Conservation (phyloP, 495 filamentous ascomycete species). For the Talaromyces thailandensis region DNA sequence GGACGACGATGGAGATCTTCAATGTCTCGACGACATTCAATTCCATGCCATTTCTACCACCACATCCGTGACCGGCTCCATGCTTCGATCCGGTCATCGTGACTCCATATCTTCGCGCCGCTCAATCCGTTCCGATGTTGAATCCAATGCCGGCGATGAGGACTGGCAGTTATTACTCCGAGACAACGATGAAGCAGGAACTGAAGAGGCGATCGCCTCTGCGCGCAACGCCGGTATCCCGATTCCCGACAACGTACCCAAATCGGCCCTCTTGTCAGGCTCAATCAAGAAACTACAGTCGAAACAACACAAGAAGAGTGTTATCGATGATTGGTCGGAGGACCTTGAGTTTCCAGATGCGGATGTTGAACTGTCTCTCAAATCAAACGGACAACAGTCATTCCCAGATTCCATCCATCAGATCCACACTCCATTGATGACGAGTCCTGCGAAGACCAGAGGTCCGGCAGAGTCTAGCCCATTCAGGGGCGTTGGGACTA, state of each 20-base stretch:
- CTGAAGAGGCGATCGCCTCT: slow-evolving; percentile 73
- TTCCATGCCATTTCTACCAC: slow-evolving; percentile 56
- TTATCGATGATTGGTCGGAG: slow-evolving; percentile 83
- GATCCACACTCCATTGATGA: slow-evolving; percentile 40
- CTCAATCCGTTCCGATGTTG: slow-evolving; percentile 72
- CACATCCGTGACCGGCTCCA: slow-evolving; percentile 40
- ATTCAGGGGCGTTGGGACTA: slow-evolving; percentile 19
- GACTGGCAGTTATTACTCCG: slow-evolving; percentile 76
- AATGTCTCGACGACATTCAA: slow-evolving; percentile 62
- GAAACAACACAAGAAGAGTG: slow-evolving; percentile 64
- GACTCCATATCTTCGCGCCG: slow-evolving; percentile 70
- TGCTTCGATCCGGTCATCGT: slow-evolving; percentile 47
- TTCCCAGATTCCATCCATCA: slow-evolving; percentile 64
- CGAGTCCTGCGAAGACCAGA: slow-evolving; percentile 27
- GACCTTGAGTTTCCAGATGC: slow-evolving; percentile 73
- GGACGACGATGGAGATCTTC: slow-evolving; percentile 78
- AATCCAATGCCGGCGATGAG: slow-evolving; percentile 66
- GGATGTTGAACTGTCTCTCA: slow-evolving; percentile 53
- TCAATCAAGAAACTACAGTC: slow-evolving; percentile 88
- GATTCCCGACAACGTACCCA: slow-evolving; percentile 80
- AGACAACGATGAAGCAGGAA: slow-evolving; percentile 70
- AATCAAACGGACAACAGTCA: slow-evolving; percentile 43
- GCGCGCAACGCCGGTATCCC: slow-evolving; percentile 87
- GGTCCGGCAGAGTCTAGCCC: slow-evolving; percentile 13
- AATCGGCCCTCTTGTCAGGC: slow-evolving; percentile 86